Evolutionary conservation across 2,329 filamentous ascomycete species (phyloP), one percentile per base, ranked within the genome.

Genomic region (Fusarium kyushuense): DNA sequence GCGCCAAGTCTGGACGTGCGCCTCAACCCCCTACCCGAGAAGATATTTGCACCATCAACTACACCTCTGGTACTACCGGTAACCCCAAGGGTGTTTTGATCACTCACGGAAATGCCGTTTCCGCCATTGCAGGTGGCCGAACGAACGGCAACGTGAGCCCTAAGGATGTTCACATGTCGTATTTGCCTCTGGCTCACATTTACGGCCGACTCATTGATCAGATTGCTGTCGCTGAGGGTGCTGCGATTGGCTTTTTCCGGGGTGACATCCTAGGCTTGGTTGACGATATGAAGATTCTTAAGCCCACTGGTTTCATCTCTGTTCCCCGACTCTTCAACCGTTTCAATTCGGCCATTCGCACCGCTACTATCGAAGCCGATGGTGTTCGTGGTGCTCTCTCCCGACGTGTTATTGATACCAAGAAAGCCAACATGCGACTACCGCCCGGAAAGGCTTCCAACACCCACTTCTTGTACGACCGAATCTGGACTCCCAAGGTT

Each of bases 121-220:
- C 94, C 14, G 93, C 89, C 38, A 85, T 91, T 42, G 84, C 89
- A 14, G 82, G 85, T 19, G 87, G 86, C 49, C 84, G 92, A 60
- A 79, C 87, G 36, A 83, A 87, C 58, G 82, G 81, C 14, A 81
- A 83, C 14, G 83, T 87, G 57, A 70, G 72, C 4, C 74, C 81
- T 49, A 79, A 79, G 64, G 92, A 96, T 70, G 81, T 90, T 5
- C 84, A 90, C 70, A 87, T 93, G 59, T 98, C 95, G 1, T 99
- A 98, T 80, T 86, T 99, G 52, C 96, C 96, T 1, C 83, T 97
- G 38, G 96, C 96, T 12, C 96, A 99, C 77, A 98, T 99, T 74
- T 97, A 93, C 78, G 92, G 94, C 69, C 91, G 96, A 56, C 84
- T 97, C 70, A 84, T 90, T 40, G 96, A 99, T 77, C 92, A 96